These are phyloP conservation scores for Penicillium salamii DNA, from an alignment of 495 filamentous ascomycete species.

Conservation along the genomic window DNA sequence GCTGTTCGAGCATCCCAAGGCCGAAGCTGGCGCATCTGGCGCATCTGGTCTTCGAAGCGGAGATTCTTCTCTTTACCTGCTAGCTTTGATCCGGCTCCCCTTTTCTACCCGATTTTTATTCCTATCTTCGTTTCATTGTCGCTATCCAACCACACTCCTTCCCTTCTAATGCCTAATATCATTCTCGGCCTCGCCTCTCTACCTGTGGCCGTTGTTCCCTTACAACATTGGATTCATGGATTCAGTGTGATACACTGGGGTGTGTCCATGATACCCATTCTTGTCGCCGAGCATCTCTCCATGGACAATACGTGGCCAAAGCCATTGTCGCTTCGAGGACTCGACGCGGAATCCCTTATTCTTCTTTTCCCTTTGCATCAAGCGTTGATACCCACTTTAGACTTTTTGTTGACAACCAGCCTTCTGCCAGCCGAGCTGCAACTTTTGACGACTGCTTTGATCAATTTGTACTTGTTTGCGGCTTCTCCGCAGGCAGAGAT, in stretches of 20 bases:
- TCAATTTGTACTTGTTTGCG: slow-evolving; percentile 78
- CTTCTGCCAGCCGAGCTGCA: slow-evolving; percentile 83
- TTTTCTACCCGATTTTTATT: slow-evolving; percentile 79
- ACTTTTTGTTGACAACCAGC: slow-evolving; percentile 82
- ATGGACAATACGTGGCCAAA: slow-evolving; percentile 24
- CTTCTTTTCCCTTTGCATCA: slow-evolving; percentile 85
- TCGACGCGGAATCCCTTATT: slow-evolving; percentile 59
- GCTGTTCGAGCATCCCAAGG: slow-evolving; percentile 22
- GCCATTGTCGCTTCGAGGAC: slow-evolving; percentile 37
- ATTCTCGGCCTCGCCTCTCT: slow-evolving; percentile 76
- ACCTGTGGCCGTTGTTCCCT: slow-evolving; percentile 69
- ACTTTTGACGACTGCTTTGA: slow-evolving; percentile 74
- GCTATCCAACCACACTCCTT: slow-evolving; percentile 54
- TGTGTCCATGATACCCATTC: slow-evolving; percentile 60
- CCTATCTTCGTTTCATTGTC: slow-evolving; percentile 77
- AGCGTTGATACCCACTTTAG: slow-evolving; percentile 68
- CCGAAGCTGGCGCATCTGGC: slow-evolving; percentile 26
- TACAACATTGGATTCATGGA: slow-evolving; percentile 48
- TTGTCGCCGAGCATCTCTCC: slow-evolving; percentile 46
- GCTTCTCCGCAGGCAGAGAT: slow-evolving; percentile 81
- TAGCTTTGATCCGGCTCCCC: slow-evolving; percentile 84
- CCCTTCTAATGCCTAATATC: slow-evolving; percentile 70
- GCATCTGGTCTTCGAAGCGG: slow-evolving; percentile 22
- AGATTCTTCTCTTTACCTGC: slow-evolving; percentile 57
- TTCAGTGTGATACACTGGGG: slow-evolving; percentile 70